phyloP scores from a whole-genome alignment of 1,139 yeast genomes.

The Debaryomyces sp. region DNA sequence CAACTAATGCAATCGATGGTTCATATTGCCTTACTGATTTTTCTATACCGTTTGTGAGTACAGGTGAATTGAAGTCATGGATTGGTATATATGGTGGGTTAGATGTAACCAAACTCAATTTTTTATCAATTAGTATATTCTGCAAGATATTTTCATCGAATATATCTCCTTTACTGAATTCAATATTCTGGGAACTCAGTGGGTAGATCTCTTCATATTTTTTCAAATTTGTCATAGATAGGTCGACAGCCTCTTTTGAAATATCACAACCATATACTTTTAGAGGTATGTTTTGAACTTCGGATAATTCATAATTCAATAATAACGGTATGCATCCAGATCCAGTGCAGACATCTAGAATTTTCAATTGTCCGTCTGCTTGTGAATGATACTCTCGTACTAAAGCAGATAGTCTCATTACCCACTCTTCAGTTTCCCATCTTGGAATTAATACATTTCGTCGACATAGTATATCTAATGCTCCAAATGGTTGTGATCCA shows the following conservation, averaged over 20 bases:
- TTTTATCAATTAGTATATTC: conserved; percentile 2
- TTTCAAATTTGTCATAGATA: conserved; percentile 51
- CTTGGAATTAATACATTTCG: conserved; percentile 83
- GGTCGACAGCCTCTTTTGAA: conserved; percentile 51
- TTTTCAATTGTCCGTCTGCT: conserved; percentile 16
- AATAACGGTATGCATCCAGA: conserved; percentile 82
- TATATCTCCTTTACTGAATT: not conserved
- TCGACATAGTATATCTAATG: conserved; percentile 58
- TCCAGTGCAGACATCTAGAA: conserved; percentile 86
- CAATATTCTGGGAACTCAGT: conserved; percentile 9
- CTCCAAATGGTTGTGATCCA: conserved; percentile 86
- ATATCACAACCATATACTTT: conserved; percentile 60
- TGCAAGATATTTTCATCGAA: conserved; percentile 8
- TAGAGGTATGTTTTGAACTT: conserved; percentile 15
- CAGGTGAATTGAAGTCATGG: conserved; percentile 37
- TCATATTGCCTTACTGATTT: conserved; percentile 71
- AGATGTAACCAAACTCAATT: conserved; percentile 61
- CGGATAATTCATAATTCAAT: conserved; percentile 36
- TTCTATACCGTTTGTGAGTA: conserved; percentile 42
- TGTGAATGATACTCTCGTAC: conserved; percentile 16
- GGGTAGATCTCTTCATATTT: conserved; percentile 10
- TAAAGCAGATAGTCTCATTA: conserved; percentile 38
- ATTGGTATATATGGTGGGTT: conserved; percentile 89
- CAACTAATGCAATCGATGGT: conserved; percentile 76
- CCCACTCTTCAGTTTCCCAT: conserved; percentile 97